Base-by-base conservation (phyloP, 805 yeast genomes). In the Saccharomycodes ludwigii region DNA sequence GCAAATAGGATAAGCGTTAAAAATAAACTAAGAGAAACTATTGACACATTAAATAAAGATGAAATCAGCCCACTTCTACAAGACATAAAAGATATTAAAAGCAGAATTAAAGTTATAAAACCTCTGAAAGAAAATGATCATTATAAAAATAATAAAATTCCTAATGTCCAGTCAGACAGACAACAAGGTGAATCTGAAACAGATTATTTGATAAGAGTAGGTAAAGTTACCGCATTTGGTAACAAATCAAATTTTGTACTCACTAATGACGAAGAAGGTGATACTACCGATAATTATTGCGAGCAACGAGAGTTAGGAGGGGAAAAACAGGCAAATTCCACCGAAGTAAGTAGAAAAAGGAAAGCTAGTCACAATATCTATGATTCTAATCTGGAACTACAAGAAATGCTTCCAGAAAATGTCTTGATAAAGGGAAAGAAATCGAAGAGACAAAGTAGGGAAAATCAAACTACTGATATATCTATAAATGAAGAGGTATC, bases 141-240 rank as follows among this genome's bases (percentile, higher is more conserved):
- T 3, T 40, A 29, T 2, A 36, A 33, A 2, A 38, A 36, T 4
- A 45, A 36, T 8, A 48, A 43, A 4, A n/a, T n/a, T n/a, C n/a
- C n/a, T n/a, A 40, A 33, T 1, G 46, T 37, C 1, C 39, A 47
- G 1, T 42, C 44, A n/a, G 68, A 58, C 3, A 61, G 65, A 40
- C 60, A 68, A 5, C 73, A 79, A 0, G 80, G 70, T n/a, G 97
- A 91, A 47, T 56, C 84, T 0, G 80, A 79, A 46, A 71, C 71
- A 35, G 96, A 86, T 31, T 86, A 56, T 47, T 61, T 91, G 38
- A 71, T 91, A 0, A 65, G 98, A 40, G 86, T 88, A 0, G 98
- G 98, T 18, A 76, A 84, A 50, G 72, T 85, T 34, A 91, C 98
- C 0, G 97, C 97, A 1, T 91, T 91, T 61, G 94, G 95, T 8